Percentiles rank a stretch among this genome's conserved stretches.
phyloP scores from a whole-genome alignment of 257 asterid genomes.

The Ilex asprella region DNA sequence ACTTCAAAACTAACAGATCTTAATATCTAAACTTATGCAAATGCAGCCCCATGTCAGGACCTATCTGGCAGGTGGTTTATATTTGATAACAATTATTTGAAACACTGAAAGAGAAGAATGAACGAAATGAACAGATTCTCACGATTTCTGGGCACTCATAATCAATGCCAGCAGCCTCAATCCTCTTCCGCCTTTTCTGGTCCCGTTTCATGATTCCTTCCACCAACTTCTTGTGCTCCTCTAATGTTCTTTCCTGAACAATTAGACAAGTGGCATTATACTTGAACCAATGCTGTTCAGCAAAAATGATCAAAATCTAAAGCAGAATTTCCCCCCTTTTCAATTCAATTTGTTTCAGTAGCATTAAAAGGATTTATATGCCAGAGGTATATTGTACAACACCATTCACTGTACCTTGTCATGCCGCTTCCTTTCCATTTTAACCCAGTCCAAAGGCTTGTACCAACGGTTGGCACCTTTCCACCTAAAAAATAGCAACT shows the following conservation, averaged over 20 bases:
- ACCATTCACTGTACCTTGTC: constrained; percentile 49
- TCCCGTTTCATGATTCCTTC: constrained; percentile 56
- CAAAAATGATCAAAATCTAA: no score
- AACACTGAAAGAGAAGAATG: not conserved
- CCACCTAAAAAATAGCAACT: constrained; percentile 46
- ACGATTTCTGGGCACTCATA: constrained; percentile 82
- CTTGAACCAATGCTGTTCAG: no score
- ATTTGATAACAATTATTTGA: not conserved
- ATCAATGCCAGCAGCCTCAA: constrained; percentile 81
- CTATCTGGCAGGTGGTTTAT: not conserved
- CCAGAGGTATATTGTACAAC: no score
- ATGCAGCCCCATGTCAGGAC: no score
- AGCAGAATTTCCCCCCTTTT: no score
- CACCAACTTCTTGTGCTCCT: constrained; percentile 59
- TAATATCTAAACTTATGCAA: no score
- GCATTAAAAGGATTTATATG: no score
- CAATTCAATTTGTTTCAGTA: no score
- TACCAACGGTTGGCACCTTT: constrained; percentile 51
- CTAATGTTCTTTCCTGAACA: constrained; percentile 61
- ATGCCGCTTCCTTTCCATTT: constrained; percentile 62
- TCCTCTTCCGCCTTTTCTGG: constrained; percentile 59
- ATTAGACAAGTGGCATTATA: no score
- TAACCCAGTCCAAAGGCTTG: constrained; percentile 68
- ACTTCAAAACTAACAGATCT: not conserved
- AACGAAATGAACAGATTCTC: constrained; percentile 19